These are phyloP conservation scores for Isoetes engelmannii DNA, from an alignment of 83 land plant species.

Conservation along the genomic window DNA sequence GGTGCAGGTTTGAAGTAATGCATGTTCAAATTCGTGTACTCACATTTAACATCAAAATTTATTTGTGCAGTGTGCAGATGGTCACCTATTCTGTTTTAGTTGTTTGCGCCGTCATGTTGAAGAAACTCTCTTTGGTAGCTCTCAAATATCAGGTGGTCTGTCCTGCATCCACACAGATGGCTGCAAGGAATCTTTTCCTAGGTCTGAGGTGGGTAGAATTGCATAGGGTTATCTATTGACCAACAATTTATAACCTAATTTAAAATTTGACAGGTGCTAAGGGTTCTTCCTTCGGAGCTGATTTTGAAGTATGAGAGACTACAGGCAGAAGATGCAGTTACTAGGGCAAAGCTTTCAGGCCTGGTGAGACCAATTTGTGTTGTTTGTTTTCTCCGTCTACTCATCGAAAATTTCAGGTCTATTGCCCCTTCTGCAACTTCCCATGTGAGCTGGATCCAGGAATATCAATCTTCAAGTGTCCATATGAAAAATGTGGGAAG, in stretches of 20 bases:
- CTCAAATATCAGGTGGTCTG: slow-evolving; percentile 14
- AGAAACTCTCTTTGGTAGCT: slow-evolving; percentile 37
- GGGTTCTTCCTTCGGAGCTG: slow-evolving; percentile 33
- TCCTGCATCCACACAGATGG: slow-evolving; percentile 42
- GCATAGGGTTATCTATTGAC: too few relatives aligned
- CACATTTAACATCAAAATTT: neutral
- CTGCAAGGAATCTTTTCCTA: slow-evolving; percentile 30
- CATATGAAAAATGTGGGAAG: slow-evolving; percentile 29
- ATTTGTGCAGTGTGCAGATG: slow-evolving; percentile 43
- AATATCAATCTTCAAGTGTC: slow-evolving; percentile 31
- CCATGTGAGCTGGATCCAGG: slow-evolving; percentile 42
- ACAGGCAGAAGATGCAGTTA: slow-evolving; percentile 39
- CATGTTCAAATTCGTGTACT: neutral
- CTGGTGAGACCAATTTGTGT: slow-evolving; percentile 26
- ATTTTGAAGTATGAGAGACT: slow-evolving; percentile 39
- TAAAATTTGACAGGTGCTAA: slow-evolving; percentile 21
- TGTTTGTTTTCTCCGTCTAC: neutral
- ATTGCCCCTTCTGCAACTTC: slow-evolving; percentile 42
- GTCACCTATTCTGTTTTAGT: slow-evolving; percentile 36
- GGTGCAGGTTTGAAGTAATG: slow-evolving; percentile 20
- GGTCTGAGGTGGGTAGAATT: slow-evolving; percentile 30
- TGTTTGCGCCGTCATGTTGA: slow-evolving; percentile 38
- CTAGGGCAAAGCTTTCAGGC: slow-evolving; percentile 33
- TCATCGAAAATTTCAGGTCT: slow-evolving; percentile 26
- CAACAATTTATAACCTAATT: neutral